A percentile compares a stretch with the other conserved stretches of the same genome.
phyloP scores from a whole-genome alignment of 1,139 yeast species.

The Blastobotrys ciferrii region DNA sequence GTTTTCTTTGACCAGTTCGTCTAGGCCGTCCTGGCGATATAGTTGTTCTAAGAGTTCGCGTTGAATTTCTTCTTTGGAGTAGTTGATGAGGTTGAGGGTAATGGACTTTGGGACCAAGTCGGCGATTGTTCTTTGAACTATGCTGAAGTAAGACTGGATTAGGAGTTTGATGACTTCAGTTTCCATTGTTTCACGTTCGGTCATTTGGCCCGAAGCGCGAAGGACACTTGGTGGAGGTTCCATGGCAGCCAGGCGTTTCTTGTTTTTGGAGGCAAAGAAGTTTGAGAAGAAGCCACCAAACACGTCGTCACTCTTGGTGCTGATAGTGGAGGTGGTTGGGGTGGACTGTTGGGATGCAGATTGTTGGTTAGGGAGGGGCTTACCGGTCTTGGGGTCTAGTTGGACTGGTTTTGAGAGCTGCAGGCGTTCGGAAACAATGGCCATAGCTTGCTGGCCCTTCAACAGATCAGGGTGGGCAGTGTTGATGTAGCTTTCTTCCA shows the following conservation, averaged over 20 bases:
- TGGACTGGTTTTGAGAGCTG: slow-evolving; percentile 78
- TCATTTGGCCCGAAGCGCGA: slow-evolving; percentile 91
- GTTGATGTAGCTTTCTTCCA: slow-evolving; percentile 92
- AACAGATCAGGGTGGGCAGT: slow-evolving; percentile 97
- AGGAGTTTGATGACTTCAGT: slow-evolving; percentile 94
- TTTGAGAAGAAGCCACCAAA: slow-evolving; percentile 88
- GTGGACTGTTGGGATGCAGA: slow-evolving; percentile 24
- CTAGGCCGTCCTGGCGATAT: slow-evolving; percentile 76
- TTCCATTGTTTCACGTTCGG: slow-evolving; percentile 93
- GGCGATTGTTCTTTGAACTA: slow-evolving; percentile 89
- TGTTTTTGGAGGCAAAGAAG: slow-evolving; percentile 86
- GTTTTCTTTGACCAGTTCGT: slow-evolving; percentile 83
- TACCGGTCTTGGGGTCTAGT: slow-evolving; percentile 92
- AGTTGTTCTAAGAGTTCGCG: slow-evolving; percentile 84
- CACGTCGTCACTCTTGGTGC: slow-evolving; percentile 24
- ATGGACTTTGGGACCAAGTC: slow-evolving; percentile 94
- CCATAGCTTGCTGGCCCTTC: slow-evolving; percentile 93
- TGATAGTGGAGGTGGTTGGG: slow-evolving; percentile 16
- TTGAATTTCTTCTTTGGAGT: slow-evolving; percentile 85
- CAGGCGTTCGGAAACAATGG: slow-evolving; percentile 83
- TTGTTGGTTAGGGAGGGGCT: slow-evolving; percentile 40
- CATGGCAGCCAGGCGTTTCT: slow-evolving; percentile 90
- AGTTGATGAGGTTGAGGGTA: slow-evolving; percentile 75
- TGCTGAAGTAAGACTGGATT: slow-evolving; percentile 83
- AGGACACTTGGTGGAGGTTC: slow-evolving; percentile 96